Percentiles rank a stretch among this genome's conserved stretches.
These are phyloP conservation scores for Ogataea neopini DNA, from an alignment of 805 yeast species.

Conservation along the genomic window DNA sequence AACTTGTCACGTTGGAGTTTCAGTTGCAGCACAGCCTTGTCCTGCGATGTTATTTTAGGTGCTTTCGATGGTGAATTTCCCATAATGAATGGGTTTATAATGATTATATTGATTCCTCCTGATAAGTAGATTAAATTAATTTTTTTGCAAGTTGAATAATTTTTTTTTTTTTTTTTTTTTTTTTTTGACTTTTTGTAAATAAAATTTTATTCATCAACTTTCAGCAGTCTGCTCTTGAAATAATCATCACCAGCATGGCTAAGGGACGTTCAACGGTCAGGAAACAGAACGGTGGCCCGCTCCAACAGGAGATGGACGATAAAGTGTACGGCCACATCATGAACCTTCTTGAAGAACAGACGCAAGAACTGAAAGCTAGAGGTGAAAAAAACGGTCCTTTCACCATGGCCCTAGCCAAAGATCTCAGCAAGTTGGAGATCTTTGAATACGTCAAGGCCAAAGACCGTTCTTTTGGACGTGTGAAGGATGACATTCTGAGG, in stretches of 20 bases:
- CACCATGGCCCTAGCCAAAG: slow-evolving; percentile 59
- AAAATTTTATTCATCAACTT: background rate
- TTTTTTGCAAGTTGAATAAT: background rate
- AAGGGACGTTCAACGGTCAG: slow-evolving; percentile 15
- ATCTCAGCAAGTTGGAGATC: slow-evolving; percentile 52
- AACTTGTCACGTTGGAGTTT: slow-evolving; percentile 87
- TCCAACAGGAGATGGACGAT: slow-evolving; percentile 47
- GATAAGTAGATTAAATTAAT: background rate
- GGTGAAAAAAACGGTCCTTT: slow-evolving; percentile 39
- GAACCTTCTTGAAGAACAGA: slow-evolving; percentile 58
- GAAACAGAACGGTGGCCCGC: slow-evolving; percentile 23
- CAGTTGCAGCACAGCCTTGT: slow-evolving; percentile 80
- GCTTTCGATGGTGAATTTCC: slow-evolving; percentile 41
- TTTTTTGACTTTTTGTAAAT: background rate
- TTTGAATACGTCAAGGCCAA: slow-evolving; percentile 60
- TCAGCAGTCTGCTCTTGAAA: background rate
- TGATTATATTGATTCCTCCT: background rate
- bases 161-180: background rate
- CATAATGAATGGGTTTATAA: slow-evolving; percentile 21
- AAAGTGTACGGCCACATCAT: slow-evolving; percentile 58
- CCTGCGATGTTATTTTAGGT: slow-evolving; percentile 76
- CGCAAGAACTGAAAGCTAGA: slow-evolving; percentile 43
- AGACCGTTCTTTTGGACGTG: slow-evolving; percentile 67
- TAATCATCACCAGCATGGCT: slow-evolving; percentile 21
- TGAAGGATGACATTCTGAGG: slow-evolving; percentile 63